These are phyloP conservation scores for Metschnikowia dekortorum DNA, from an alignment of 805 yeast species.

Conservation along the genomic window DNA sequence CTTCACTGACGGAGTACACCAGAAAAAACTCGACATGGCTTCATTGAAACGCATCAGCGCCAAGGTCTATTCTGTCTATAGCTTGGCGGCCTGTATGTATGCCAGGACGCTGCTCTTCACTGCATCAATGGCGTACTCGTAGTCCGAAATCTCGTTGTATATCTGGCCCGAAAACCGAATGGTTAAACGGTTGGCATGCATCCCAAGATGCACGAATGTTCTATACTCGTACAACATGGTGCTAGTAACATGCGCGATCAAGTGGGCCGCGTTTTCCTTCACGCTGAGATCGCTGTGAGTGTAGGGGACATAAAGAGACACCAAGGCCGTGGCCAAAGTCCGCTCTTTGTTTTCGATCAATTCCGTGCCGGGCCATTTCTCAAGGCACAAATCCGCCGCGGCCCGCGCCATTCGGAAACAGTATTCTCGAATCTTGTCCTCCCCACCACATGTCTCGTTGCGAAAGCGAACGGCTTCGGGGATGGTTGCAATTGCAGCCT, in stretches of 20 bases:
- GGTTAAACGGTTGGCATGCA: conserved; percentile 31
- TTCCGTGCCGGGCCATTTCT: conserved; percentile 34
- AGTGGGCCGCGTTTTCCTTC: conserved; percentile 1
- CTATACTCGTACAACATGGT: conserved; percentile 18
- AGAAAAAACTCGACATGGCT: too few relatives aligned
- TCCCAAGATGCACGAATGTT: conserved; percentile 46
- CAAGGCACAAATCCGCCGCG: conserved; percentile 39
- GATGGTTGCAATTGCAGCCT: conserved; percentile 39
- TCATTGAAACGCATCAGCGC: not conserved
- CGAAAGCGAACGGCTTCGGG: conserved; percentile 53
- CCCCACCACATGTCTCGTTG: conserved; percentile 56
- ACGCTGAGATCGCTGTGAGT: conserved; percentile 5
- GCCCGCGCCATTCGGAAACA: conserved; percentile 41
- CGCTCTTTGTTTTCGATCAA: conserved; percentile 34
- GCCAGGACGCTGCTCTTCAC: conserved; percentile 20
- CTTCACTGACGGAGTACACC: too few relatives aligned
- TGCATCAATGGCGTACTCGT: conserved; percentile 32
- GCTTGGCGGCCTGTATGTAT: not conserved
- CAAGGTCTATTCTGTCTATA: not conserved
- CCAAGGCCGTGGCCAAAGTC: conserved; percentile 39
- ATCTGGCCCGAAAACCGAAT: conserved; percentile 57
- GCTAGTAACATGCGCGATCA: conserved; percentile 1
- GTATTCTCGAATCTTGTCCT: conserved; percentile 45
- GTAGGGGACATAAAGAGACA: conserved; percentile 38
- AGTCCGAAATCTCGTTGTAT: conserved; percentile 56